Evolutionary conservation across 1,139 yeast species (phyloP).

Genomic region (Casaregolazyma lundiana): DNA sequence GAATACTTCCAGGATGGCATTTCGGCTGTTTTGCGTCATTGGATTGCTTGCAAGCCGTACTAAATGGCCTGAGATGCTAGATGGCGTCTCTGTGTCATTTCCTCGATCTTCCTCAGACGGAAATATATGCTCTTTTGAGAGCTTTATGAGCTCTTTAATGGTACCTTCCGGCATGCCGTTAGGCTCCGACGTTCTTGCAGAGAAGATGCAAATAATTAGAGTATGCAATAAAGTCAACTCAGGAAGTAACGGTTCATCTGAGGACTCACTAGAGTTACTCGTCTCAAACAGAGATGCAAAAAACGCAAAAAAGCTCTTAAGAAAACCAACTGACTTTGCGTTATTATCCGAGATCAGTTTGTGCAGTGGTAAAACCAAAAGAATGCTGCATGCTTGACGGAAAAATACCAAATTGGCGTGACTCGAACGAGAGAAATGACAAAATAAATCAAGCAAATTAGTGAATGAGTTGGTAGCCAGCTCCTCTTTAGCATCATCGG

Average conservation of each 20-base stretch:
- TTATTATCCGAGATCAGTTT: background rate
- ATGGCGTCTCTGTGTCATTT: constrained; percentile 18
- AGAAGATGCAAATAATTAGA: constrained; percentile 13
- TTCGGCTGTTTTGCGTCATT: constrained; percentile 16
- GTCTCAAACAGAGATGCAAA: constrained; percentile 1
- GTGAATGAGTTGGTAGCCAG: constrained; percentile 14
- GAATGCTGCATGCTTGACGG: constrained; percentile 19
- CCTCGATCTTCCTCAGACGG: constrained; percentile 22
- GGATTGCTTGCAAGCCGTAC: constrained; percentile 19
- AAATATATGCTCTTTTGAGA: constrained; percentile 13
- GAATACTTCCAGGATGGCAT: constrained; percentile 22
- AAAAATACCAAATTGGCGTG: constrained; percentile 13
- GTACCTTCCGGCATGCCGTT: background rate
- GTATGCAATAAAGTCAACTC: constrained; percentile 17
- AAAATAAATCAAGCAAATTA: constrained; percentile 15
- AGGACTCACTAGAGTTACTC: background rate
- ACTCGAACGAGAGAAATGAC: constrained; percentile 12
- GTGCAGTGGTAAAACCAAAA: constrained; percentile 17
- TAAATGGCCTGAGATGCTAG: constrained; percentile 19
- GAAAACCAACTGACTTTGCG: background rate
- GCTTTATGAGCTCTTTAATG: background rate
- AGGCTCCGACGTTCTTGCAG: constrained; percentile 1
- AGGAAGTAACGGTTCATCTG: constrained; percentile 17
- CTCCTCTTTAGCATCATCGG: constrained; percentile 12
- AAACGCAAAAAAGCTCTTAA: constrained; percentile 5